Conservation (phyloP, 2,329 filamentous ascomycete genomes). For the Nectriaceae sp. region DNA sequence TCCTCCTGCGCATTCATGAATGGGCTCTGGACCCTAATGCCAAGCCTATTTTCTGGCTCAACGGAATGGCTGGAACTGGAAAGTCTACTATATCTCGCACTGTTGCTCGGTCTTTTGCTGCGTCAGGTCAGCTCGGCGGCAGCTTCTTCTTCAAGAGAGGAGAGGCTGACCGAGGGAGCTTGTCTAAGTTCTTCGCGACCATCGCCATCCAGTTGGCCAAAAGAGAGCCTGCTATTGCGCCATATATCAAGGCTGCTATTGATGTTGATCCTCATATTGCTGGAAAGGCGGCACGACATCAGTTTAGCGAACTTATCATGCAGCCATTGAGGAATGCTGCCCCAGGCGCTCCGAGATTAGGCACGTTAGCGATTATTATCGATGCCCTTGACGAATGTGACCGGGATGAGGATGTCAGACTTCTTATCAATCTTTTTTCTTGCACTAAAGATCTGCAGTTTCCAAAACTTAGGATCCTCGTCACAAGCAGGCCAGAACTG, state of each 20-base stretch:
- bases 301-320: slow-evolving; percentile 42
- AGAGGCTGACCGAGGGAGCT: slow-evolving; percentile 38
- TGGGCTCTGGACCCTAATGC: slow-evolving; percentile 11
- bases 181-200: slow-evolving; percentile 40
- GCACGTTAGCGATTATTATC: slow-evolving; percentile 32
- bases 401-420: slow-evolving; percentile 27
- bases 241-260: slow-evolving; percentile 29
- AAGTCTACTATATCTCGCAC: slow-evolving; percentile 43
- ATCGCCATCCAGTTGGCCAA: slow-evolving; percentile 36
- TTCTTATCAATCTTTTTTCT: slow-evolving; percentile 33
- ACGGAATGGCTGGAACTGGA: slow-evolving; percentile 41
- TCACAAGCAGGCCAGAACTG: slow-evolving; percentile 44
- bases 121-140: slow-evolving; percentile 26
- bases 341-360: not conserved
- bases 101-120: slow-evolving; percentile 37
- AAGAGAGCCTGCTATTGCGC: slow-evolving; percentile 28
- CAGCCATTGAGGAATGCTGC: slow-evolving; percentile 28
- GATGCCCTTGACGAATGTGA: slow-evolving; percentile 33
- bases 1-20: slow-evolving; percentile 22
- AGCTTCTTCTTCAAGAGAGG: slow-evolving; percentile 49
- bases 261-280: slow-evolving; percentile 31
- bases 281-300: slow-evolving; percentile 30
- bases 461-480: slow-evolving; percentile 32
- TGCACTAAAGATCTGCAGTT: not conserved
- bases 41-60: slow-evolving; percentile 38